Evolutionary conservation across 768 basidiomycete species (phyloP), one percentile per base, ranked within the genome.

Genomic region (Daedalea quercina): DNA sequence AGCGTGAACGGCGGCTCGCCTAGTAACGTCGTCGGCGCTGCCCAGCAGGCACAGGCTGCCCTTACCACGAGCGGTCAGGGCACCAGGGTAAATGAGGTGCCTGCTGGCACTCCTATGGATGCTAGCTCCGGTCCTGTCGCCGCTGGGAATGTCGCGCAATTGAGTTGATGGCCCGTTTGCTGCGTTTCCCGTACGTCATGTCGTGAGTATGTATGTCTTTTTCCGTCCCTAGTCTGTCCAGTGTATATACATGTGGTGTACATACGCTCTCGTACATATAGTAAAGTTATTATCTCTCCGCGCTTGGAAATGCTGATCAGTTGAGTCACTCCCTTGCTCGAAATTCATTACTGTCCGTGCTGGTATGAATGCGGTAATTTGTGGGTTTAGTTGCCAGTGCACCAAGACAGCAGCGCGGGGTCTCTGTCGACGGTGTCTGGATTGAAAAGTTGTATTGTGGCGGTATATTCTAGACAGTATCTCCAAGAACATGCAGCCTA

Each of bases 31-130:
- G 63, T 66, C 35, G 64, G 61, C 8, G 70, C 67, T 13, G 69
- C 69, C 24, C 60, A 63, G 42, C 59, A 64, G 50, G 68, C 70
- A 20, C 68, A 70, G 40, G 64, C 67, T 9, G 70, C 67, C 44
- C 56, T 87, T 54, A 80, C 80, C 9, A 78, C 78, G 19, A 82
- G 75, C 0, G 77, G 81, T 2, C 85, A 86, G 65, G 85, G 84
- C 4, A 72, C 80, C 28, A 63, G 76, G 11, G 72, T 78, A 9
- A 76, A 60, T 47, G 82, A 84, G 62, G 82, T 86, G 11, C 71
- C 70, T 12, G 65, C 65, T 9, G 70, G 68, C 25, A 65, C 71
- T 24, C 63, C 70, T 25, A 62, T 78, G 57, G 81, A 82, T 19
- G 77, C 76, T 9, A 78, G 76, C 15, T 67, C 63, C 33, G 85